A percentile compares a stretch with the other conserved stretches of the same genome.
Evolutionary conservation across 2,329 filamentous ascomycete genomes (phyloP).

Genomic region (Fusarium pseudocircinatum): DNA sequence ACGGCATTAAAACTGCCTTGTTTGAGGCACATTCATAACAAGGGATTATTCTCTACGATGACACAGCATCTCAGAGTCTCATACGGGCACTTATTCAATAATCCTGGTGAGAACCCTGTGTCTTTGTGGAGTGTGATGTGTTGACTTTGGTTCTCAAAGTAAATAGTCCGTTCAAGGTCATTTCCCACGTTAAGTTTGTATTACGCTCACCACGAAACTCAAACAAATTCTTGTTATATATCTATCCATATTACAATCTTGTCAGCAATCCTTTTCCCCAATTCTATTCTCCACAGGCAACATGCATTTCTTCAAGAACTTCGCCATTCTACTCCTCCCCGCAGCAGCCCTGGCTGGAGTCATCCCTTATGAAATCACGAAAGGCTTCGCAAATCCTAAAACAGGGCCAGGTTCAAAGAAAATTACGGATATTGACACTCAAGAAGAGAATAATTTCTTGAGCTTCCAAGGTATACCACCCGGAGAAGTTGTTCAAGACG

Average conservation of each 20-base stretch:
- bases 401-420: neutral
- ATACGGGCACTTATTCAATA: neutral
- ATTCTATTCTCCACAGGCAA: neutral
- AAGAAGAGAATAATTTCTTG: neutral
- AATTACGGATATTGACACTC: neutral
- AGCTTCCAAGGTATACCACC: neutral
- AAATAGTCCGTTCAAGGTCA: accelerated
- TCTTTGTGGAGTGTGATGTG: accelerated
- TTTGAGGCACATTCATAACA: neutral
- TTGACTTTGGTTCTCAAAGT: neutral
- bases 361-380: neutral
- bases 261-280: neutral
- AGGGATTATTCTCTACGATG: accelerated
- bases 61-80: too few species aligned
- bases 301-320: neutral
- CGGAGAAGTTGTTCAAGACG: constrained; percentile 15
- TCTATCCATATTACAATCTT: accelerated
- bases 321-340: neutral
- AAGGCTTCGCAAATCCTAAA: neutral
- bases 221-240: neutral
- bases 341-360: neutral
- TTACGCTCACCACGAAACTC: neutral
- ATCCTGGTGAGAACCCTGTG: neutral
- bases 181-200: accelerated
- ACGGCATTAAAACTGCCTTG: neutral